Evolutionary conservation across 768 basidiomycete species (phyloP).

Genomic region (Leccinellum luteum): DNA sequence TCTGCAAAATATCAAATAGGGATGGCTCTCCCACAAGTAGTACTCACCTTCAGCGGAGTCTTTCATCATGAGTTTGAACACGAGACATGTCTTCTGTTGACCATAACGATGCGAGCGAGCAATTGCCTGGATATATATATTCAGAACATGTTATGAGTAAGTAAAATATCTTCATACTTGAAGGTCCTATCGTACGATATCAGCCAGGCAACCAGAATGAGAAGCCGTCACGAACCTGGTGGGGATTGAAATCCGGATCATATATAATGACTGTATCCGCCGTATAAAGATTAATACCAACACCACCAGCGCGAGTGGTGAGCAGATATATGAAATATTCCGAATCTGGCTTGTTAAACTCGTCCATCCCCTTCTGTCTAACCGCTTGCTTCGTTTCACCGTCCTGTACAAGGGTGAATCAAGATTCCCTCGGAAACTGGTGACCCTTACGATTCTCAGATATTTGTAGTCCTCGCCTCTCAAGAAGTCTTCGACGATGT

Average conservation of each 20-base stretch:
- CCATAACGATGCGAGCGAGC: constrained; percentile 93
- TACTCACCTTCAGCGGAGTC: constrained; percentile 81
- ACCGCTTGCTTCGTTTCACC: constrained; percentile 81
- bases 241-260: constrained; percentile 99
- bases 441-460: constrained; percentile 63
- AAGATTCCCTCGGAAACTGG: constrained; percentile 4
- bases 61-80: constrained; percentile 96
- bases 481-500: constrained; percentile 88
- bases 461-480: constrained; percentile 76
- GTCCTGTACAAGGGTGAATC: constrained; percentile 51
- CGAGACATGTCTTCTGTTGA: constrained; percentile 90
- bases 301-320: constrained; percentile 90
- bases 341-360: constrained; percentile 85
- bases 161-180: constrained; percentile 57
- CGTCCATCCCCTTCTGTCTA: constrained; percentile 95
- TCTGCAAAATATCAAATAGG: constrained; percentile 46
- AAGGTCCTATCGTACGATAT: constrained; percentile 54
- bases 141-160: constrained; percentile 5
- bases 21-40: background rate
- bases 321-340: constrained; percentile 90
- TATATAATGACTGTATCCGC: constrained; percentile 93
- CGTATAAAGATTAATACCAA: constrained; percentile 87
- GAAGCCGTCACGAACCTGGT: constrained; percentile 56
- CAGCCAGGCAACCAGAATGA: constrained; percentile 7
- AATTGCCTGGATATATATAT: constrained; percentile 63